Conservation (phyloP, 768 basidiomycete species). For the Kondoa subrosea region DNA sequence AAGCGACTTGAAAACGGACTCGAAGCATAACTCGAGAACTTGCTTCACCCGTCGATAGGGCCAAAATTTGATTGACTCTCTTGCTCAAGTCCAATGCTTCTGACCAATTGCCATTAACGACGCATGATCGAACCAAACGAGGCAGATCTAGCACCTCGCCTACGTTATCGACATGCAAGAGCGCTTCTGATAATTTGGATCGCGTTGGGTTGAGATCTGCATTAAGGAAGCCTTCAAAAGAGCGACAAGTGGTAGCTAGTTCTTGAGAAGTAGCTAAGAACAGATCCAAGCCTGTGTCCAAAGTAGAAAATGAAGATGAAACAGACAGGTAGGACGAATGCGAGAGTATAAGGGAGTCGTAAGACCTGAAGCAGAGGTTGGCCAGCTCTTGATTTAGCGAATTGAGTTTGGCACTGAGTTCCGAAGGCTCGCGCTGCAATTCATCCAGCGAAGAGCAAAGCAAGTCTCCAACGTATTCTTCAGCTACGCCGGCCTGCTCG, state of each 20-base stretch:
- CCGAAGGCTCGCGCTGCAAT: constrained; percentile 12
- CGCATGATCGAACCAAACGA: constrained; percentile 76
- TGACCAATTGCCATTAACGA: constrained; percentile 76
- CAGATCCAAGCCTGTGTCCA: constrained; percentile 16
- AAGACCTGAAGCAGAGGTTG: constrained; percentile 24
- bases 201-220: constrained; percentile 17
- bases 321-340: constrained; percentile 18
- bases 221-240: constrained; percentile 13
- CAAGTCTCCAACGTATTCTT: constrained; percentile 1
- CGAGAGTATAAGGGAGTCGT: constrained; percentile 24
- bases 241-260: constrained; percentile 11
- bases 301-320: constrained; percentile 16
- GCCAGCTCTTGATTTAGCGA: constrained; percentile 25
- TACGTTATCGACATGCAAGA: constrained; percentile 85
- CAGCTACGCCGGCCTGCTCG: not conserved
- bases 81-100: constrained; percentile 71
- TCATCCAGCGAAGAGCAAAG: not conserved
- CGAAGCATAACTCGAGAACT: not conserved
- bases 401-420: constrained; percentile 8
- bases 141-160: constrained; percentile 82
- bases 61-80: constrained; percentile 16
- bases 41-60: not conserved
- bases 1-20: constrained; percentile 19
- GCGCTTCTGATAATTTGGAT: constrained; percentile 43
- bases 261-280: constrained; percentile 20